These are phyloP conservation scores for Solanum appendiculatum DNA, from an alignment of 257 asterid species.

Conservation along the genomic window DNA sequence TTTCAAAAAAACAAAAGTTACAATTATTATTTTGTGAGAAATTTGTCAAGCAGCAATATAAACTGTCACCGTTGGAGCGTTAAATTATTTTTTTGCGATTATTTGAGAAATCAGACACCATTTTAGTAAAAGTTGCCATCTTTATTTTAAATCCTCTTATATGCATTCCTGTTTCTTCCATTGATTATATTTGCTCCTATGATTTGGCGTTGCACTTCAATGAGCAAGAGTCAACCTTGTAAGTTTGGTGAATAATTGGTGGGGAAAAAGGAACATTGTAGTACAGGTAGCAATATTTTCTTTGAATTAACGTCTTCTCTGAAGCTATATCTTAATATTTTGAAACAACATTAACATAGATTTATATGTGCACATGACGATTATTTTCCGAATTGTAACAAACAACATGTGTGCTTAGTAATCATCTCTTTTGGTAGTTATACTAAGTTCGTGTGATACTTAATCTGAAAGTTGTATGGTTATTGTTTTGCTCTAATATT, in stretches of 20 bases:
- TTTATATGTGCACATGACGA: too few species aligned
- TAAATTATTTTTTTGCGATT: background rate
- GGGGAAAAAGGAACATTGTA: background rate
- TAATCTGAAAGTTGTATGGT: background rate
- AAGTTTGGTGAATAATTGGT: background rate
- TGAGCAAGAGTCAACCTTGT: background rate
- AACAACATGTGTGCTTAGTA: background rate
- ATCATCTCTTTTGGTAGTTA: background rate
- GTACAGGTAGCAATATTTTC: background rate
- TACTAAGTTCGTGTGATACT: background rate
- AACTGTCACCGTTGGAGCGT: background rate
- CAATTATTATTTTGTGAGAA: too few species aligned
- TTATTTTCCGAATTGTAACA: too few species aligned
- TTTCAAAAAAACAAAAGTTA: too few species aligned
- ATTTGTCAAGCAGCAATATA: too few species aligned
- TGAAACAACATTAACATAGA: background rate
- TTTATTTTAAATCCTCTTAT: background rate
- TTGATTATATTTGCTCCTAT: background rate
- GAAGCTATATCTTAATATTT: background rate
- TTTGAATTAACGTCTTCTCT: background rate
- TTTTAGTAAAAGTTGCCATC: background rate
- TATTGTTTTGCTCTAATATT: background rate
- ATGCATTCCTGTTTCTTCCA: background rate
- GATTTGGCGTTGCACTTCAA: background rate
- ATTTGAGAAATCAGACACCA: background rate